A percentile compares a stretch with the other conserved stretches of the same genome.
These are phyloP conservation scores for Stagonosporopsis tanaceti DNA, from an alignment of 2,329 filamentous ascomycete genomes.

Conservation along the genomic window DNA sequence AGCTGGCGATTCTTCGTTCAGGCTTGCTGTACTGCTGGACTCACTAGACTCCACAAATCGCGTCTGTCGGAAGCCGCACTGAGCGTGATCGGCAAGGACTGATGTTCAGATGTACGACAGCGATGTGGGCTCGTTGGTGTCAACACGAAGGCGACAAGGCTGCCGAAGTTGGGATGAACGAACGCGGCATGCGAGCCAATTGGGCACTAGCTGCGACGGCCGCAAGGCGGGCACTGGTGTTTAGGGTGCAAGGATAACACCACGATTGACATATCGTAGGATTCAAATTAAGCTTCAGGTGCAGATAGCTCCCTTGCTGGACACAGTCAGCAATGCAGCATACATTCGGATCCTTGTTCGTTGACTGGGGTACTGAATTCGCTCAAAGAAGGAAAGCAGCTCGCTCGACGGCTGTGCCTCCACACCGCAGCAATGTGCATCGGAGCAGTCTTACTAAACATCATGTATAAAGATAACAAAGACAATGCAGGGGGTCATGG, in stretches of 20 bases:
- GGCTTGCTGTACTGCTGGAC: constrained; percentile 5
- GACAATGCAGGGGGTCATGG: background rate
- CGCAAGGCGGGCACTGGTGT: background rate
- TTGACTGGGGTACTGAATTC: background rate
- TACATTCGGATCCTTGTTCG: background rate
- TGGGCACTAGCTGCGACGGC: background rate
- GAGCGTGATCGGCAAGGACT: background rate
- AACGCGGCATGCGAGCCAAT: constrained; percentile 1
- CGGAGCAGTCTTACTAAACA: background rate
- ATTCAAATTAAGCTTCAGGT: background rate
- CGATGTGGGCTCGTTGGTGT: constrained; percentile 1
- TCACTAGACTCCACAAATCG: background rate
- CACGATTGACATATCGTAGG: background rate
- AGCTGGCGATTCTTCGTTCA: background rate
- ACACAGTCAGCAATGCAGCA: constrained; percentile 5
- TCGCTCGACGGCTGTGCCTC: background rate
- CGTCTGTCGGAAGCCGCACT: background rate
- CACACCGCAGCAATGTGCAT: background rate
- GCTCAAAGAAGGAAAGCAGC: constrained; percentile 2
- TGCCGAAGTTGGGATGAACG: constrained; percentile 1
- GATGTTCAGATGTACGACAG: background rate
- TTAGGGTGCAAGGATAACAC: background rate
- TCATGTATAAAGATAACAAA: background rate
- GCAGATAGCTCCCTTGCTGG: constrained; percentile 3
- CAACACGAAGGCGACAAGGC: background rate